phyloP scores from a whole-genome alignment of 1,139 yeast genomes.

The Candida pseudocylindracea region DNA sequence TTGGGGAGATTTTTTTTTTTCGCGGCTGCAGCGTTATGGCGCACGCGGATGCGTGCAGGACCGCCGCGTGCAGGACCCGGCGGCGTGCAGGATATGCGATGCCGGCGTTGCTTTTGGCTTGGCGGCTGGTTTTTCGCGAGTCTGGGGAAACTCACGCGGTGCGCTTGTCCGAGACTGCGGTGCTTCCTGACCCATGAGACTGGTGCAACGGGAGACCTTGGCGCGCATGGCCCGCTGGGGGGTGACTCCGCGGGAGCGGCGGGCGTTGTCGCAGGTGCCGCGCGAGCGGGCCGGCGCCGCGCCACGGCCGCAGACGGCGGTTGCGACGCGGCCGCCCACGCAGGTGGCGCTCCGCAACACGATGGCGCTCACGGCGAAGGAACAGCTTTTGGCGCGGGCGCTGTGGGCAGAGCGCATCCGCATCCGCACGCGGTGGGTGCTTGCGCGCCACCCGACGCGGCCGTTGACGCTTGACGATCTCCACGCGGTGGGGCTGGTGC shows the following conservation, averaged over 20 bases:
- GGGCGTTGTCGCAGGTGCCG: background rate
- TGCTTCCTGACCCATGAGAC: too few relatives aligned
- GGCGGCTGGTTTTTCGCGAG: too few relatives aligned
- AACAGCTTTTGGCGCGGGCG: constrained; percentile 19
- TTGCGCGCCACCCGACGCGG: constrained; percentile 20
- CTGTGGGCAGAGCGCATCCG: constrained; percentile 19
- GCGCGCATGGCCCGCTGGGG: too few relatives aligned
- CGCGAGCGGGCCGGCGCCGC: background rate
- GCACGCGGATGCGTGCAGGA: too few relatives aligned
- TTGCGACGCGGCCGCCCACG: background rate
- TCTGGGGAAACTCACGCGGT: too few relatives aligned
- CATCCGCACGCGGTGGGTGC: constrained; percentile 34
- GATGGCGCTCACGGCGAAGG: constrained; percentile 7
- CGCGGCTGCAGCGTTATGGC: too few relatives aligned
- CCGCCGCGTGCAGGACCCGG: too few relatives aligned
- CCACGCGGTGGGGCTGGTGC: constrained; percentile 35
- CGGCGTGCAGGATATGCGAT: background rate
- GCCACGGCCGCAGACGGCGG: background rate
- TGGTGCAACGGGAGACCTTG: too few relatives aligned
- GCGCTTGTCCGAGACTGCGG: too few relatives aligned
- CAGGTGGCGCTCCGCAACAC: background rate
- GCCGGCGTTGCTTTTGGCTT: constrained; percentile 1
- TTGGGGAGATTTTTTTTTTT: background rate
- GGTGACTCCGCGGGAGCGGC: too few relatives aligned
- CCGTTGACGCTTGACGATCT: constrained; percentile 27